Evolutionary conservation across 78 protist species (phyloP), one percentile per base, ranked within the genome.

Genomic region (Dictyostelium capitatum): DNA sequence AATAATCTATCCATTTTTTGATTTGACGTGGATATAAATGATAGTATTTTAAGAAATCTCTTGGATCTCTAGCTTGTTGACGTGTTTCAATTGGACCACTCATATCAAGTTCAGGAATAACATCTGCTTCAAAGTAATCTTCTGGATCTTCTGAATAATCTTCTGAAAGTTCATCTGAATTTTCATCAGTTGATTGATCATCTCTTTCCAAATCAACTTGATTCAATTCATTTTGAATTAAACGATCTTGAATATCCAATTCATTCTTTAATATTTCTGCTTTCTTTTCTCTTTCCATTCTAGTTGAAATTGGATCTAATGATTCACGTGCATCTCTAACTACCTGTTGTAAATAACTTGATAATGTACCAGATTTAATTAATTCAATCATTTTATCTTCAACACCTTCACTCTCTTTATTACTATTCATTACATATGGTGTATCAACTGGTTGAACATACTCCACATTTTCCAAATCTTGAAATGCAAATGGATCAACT

Each of bases 1-100:
- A 46, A 70, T 87, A 87, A 32, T 87, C 84, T 65, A 87, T 77
- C 93, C 93, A 87, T 46, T 87, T 57, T 37, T 62, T 74, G 20
- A 87, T 25, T 62, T 87, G 69, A 20, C 23, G 28, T 43, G 93
- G 93, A 20, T 87, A 87, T 69, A 87, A 43, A 41, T 77, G 37
- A 64, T 87, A 87, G 79, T 87, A 87, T 64, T 87, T 87, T 57
- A 87, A 78, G 43, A 64, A 50, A 9, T 64, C 72, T 50, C 77
- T 74, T 74, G 93, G 93, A 37, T 87, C 93, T 51, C 62, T 74
- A 59, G 93, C 93, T 77, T 87, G 93, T 50, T 87, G 57, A 77
- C 78, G 93, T 1, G 23, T 0, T 19, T 69, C 79, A 4, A 37
- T 70, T 20, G 93, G 83, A 17, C 43, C 14, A 9, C 51, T 19